Evolutionary conservation across 2,329 filamentous ascomycete species (phyloP).

Genomic region (Hypoxylon sp.): DNA sequence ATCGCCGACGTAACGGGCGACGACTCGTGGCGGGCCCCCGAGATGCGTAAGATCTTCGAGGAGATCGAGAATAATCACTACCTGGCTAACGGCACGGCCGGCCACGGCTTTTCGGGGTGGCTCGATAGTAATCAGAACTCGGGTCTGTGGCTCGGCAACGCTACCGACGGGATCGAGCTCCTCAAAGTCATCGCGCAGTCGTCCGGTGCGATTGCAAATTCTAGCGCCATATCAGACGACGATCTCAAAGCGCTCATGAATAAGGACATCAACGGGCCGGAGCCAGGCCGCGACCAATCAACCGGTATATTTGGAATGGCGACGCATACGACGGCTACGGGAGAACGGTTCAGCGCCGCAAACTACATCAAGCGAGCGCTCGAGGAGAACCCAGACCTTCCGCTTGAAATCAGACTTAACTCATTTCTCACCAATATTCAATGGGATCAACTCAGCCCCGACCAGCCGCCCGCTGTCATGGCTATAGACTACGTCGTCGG

Average conservation of each 20-base stretch:
- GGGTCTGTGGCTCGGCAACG: constrained; percentile 36
- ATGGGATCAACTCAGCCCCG: constrained; percentile 40
- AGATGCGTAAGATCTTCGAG: constrained; percentile 46
- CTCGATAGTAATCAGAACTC: constrained; percentile 42
- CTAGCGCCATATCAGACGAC: constrained; percentile 26
- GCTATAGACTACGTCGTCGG: constrained; percentile 39
- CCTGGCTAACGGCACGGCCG: constrained; percentile 55
- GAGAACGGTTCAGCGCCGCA: constrained; percentile 37
- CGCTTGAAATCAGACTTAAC: constrained; percentile 36
- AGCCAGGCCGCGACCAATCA: constrained; percentile 37
- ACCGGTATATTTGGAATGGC: constrained; percentile 42
- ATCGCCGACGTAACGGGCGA: constrained; percentile 54
- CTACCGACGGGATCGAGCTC: constrained; percentile 34
- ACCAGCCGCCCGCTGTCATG: constrained; percentile 41
- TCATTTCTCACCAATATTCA: constrained; percentile 40
- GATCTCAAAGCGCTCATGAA: constrained; percentile 37
- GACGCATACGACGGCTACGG: constrained; percentile 38
- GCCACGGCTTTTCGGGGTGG: constrained; percentile 46
- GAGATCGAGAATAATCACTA: constrained; percentile 46
- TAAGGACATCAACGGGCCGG: constrained; percentile 41
- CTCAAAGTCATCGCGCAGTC: constrained; percentile 34
- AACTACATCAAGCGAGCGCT: constrained; percentile 42
- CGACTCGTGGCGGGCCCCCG: constrained; percentile 43
- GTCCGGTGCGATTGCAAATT: constrained; percentile 31
- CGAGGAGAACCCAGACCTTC: constrained; percentile 36